These are phyloP conservation scores for Trichophyton equinum DNA, from an alignment of 2,329 filamentous ascomycete genomes.

Conservation along the genomic window DNA sequence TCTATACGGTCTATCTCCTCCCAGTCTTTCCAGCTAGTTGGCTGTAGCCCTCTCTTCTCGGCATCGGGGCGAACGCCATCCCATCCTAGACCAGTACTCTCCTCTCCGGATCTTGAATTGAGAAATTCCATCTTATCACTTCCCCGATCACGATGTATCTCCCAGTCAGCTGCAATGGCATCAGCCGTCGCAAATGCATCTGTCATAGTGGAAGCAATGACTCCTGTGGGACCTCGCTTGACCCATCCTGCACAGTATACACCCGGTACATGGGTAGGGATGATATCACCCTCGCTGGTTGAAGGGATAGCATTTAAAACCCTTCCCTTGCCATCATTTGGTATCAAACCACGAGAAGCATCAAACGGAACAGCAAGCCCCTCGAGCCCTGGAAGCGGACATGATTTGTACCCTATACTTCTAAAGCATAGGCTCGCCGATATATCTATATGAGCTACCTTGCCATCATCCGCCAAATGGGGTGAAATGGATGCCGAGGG, in stretches of 20 bases:
- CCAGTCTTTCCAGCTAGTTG: slow-evolving; percentile 79
- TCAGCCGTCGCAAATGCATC: slow-evolving; percentile 88
- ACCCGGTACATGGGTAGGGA: slow-evolving; percentile 45
- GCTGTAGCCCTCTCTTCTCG: slow-evolving; percentile 42
- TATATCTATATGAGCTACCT: slow-evolving; percentile 23
- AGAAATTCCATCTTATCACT: slow-evolving; percentile 32
- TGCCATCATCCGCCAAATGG: slow-evolving; percentile 13
- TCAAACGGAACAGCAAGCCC: slow-evolving; percentile 71
- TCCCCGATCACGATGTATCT: slow-evolving; percentile 17
- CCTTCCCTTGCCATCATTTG: slow-evolving; percentile 69
- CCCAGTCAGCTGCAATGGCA: slow-evolving; percentile 69
- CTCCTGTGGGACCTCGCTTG: slow-evolving; percentile 83
- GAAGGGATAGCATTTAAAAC: slow-evolving; percentile 37
- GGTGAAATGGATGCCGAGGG: slow-evolving; percentile 34
- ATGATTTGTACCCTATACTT: slow-evolving; percentile 88
- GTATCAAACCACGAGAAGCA: slow-evolving; percentile 57
- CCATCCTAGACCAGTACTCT: slow-evolving; percentile 53
- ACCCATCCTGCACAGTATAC: slow-evolving; percentile 95
- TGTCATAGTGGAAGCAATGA: slow-evolving; percentile 91
- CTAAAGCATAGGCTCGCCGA: slow-evolving; percentile 67
- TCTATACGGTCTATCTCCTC: slow-evolving; percentile 70
- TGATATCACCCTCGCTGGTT: slow-evolving; percentile 10
- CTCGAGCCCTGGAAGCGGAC: slow-evolving; percentile 59
- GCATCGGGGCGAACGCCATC: slow-evolving; percentile 56
- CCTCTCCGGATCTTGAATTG: slow-evolving; percentile 26